phyloP scores from a whole-genome alignment of 1,139 yeast genomes.

The Sugiyamaella xylanicola region DNA sequence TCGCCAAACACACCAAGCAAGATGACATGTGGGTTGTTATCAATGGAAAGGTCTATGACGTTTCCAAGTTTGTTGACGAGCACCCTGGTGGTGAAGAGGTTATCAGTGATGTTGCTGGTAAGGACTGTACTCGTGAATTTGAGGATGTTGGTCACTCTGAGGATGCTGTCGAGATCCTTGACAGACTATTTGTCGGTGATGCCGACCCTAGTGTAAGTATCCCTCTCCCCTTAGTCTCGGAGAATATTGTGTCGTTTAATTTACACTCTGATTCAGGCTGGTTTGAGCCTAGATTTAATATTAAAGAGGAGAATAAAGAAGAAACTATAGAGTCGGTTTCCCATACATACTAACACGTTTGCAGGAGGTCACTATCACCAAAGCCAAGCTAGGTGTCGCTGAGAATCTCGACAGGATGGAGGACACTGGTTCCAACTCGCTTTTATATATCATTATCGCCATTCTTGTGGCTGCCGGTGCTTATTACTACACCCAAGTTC shows the following conservation, averaged over 20 bases:
- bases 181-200: constrained; percentile 68
- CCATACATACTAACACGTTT: constrained; percentile 14
- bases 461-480: constrained; percentile 60
- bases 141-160: constrained; percentile 98
- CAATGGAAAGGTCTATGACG: constrained; percentile 88
- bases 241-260: too few species aligned
- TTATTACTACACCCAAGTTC: constrained; percentile 49
- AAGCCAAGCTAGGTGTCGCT: constrained; percentile 26
- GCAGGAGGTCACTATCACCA: constrained; percentile 23
- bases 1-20: constrained; percentile 71
- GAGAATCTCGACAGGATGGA: constrained; percentile 25
- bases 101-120: constrained; percentile 84
- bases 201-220: constrained; percentile 48
- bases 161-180: constrained; percentile 81
- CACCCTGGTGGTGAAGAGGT: constrained; percentile 99
- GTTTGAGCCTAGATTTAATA: too few species aligned
- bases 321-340: background rate
- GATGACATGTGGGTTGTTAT: constrained; percentile 90
- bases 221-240: too few species aligned
- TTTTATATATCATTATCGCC: constrained; percentile 53
- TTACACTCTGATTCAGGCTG: too few species aligned
- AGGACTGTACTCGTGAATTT: constrained; percentile 91
- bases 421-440: constrained; percentile 29
- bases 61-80: constrained; percentile 82
- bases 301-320: too few species aligned